These are phyloP conservation scores for Aspergillus neoniger DNA, from an alignment of 2,329 filamentous ascomycete genomes.

Conservation along the genomic window DNA sequence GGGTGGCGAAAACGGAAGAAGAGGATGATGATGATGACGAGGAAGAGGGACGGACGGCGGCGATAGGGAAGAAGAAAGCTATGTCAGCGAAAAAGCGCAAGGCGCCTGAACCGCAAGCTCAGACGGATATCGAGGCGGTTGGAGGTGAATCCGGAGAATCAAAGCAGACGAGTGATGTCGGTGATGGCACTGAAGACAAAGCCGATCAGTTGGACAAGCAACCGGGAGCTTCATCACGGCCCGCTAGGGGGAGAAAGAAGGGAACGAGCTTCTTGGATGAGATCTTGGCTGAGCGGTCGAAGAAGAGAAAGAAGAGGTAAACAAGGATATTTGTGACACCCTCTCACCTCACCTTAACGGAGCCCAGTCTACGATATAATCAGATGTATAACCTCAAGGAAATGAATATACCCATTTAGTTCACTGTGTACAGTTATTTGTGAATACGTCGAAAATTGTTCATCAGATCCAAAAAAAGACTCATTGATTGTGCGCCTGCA, in stretches of 20 bases:
- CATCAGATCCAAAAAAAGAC: background rate
- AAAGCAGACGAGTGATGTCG: background rate
- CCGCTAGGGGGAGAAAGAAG: constrained; percentile 39
- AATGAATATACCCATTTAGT: constrained; percentile 9
- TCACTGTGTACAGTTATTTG: background rate
- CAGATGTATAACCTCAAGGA: constrained; percentile 9
- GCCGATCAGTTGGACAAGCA: constrained; percentile 5
- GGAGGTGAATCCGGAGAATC: constrained; percentile 2
- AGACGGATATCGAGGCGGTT: background rate
- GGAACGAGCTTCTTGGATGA: constrained; percentile 58
- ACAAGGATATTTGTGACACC: background rate
- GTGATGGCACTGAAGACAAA: constrained; percentile 12
- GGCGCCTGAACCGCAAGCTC: constrained; percentile 6
- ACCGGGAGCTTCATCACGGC: constrained; percentile 12
- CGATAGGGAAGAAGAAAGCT: constrained; percentile 34
- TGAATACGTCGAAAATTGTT: background rate
- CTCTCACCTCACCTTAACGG: background rate
- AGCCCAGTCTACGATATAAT: constrained; percentile 1
- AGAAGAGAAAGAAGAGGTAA: constrained; percentile 53
- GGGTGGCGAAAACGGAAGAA: constrained; percentile 16
- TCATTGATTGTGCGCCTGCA: background rate
- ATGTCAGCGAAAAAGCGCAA: constrained; percentile 18
- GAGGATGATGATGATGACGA: constrained; percentile 40
- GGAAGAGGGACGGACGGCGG: constrained; percentile 46
- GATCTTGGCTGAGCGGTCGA: constrained; percentile 48